Evolutionary conservation across 371 early-diverging fungal species (phyloP).

Genomic region (Mortierella sp.): DNA sequence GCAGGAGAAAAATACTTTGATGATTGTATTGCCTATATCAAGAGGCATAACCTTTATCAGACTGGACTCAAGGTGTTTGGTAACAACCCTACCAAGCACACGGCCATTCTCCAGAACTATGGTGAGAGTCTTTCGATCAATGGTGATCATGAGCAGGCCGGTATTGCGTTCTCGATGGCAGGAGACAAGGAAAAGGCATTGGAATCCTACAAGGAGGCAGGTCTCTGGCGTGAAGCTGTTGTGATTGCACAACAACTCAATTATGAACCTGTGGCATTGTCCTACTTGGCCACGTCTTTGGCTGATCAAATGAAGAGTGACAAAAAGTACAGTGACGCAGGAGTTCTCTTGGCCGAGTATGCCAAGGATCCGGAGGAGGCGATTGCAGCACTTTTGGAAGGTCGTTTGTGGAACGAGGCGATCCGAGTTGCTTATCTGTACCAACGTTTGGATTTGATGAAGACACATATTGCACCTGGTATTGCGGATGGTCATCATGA

Average conservation of each 20-base stretch:
- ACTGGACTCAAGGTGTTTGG: conserved; percentile 69
- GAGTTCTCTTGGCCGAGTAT: conserved; percentile 72
- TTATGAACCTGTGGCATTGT: conserved; percentile 59
- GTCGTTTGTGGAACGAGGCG: conserved; percentile 79
- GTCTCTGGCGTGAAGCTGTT: conserved; percentile 77
- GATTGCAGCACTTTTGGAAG: conserved; percentile 70
- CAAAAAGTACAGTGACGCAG: conserved; percentile 69
- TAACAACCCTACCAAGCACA: conserved; percentile 37
- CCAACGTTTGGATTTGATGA: conserved; percentile 74
- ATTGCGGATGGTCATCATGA: conserved; percentile 70
- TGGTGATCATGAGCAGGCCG: conserved; percentile 78
- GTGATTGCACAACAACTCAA: conserved; percentile 72
- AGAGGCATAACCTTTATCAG: conserved; percentile 72
- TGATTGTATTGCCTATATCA: conserved; percentile 72
- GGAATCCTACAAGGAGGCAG: conserved; percentile 72
- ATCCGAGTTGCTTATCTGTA: conserved; percentile 65
- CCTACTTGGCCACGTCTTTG: conserved; percentile 61
- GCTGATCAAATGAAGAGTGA: conserved; percentile 65
- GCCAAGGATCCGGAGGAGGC: conserved; percentile 75
- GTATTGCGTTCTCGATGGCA: conserved; percentile 74
- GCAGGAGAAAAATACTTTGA: conserved; percentile 76
- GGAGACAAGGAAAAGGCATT: conserved; percentile 70
- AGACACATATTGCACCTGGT: conserved; percentile 80
- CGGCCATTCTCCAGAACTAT: conserved; percentile 66
- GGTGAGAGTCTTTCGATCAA: conserved; percentile 70